Percentiles rank a stretch among this genome's conserved stretches.
Evolutionary conservation across 2,329 filamentous ascomycete species (phyloP).

Genomic region (Fusarium annulatum): DNA sequence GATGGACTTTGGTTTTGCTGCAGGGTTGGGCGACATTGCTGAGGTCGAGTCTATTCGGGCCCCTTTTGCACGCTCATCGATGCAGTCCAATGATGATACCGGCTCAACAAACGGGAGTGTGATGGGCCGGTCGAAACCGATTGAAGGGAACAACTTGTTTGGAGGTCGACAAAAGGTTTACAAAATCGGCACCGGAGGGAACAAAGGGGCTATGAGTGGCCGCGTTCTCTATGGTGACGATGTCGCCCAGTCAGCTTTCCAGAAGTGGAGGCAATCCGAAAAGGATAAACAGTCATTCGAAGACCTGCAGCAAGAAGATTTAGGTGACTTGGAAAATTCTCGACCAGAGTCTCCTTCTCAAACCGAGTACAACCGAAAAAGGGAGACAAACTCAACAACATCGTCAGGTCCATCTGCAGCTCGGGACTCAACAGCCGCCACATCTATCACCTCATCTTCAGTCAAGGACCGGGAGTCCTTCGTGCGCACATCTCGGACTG

Average conservation of each 20-base stretch:
- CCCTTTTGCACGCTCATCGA: slow-evolving; percentile 72
- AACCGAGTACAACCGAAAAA: slow-evolving; percentile 75
- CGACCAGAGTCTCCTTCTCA: slow-evolving; percentile 60
- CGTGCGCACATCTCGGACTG: slow-evolving; percentile 51
- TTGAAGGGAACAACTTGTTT: slow-evolving; percentile 92
- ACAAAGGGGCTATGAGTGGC: slow-evolving; percentile 70
- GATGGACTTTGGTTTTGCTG: slow-evolving; percentile 72
- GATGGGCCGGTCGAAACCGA: slow-evolving; percentile 85
- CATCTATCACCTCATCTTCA: slow-evolving; percentile 73
- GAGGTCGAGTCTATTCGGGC: slow-evolving; percentile 86
- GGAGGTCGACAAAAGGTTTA: slow-evolving; percentile 97
- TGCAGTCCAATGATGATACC: slow-evolving; percentile 76
- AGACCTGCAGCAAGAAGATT: slow-evolving; percentile 44
- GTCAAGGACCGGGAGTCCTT: slow-evolving; percentile 62
- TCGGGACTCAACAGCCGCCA: slow-evolving; percentile 87
- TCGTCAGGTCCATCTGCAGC: slow-evolving; percentile 75
- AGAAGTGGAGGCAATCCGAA: slow-evolving; percentile 75
- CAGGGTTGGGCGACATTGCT: slow-evolving; percentile 81
- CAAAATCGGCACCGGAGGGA: slow-evolving; percentile 73
- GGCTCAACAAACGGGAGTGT: slow-evolving; percentile 74
- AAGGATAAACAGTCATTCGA: slow-evolving; percentile 61
- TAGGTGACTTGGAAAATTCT: slow-evolving; percentile 43
- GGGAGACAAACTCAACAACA: slow-evolving; percentile 88
- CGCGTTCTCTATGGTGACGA: slow-evolving; percentile 87
- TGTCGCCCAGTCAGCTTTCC: slow-evolving; percentile 83